Conservation (phyloP, 495 filamentous ascomycete species). For the Neurospora sp. region DNA sequence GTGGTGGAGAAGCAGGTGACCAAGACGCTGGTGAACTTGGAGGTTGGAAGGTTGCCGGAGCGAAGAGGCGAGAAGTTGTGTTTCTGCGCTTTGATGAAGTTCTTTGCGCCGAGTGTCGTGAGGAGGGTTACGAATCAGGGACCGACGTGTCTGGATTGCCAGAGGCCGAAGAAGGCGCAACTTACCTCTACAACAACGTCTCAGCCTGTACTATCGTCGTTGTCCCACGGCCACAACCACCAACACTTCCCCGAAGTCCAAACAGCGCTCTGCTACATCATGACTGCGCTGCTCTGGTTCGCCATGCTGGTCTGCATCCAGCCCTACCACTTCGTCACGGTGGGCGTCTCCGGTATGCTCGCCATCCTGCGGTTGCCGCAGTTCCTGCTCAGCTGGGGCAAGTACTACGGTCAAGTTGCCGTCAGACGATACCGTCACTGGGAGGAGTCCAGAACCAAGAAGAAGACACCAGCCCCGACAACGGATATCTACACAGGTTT, state of each 20-base stretch:
- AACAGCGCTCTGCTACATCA: slow-evolving; percentile 7
- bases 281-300: slow-evolving; percentile 14
- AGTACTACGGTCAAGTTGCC: neutral
- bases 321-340: slow-evolving; percentile 4
- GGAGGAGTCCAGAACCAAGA: neutral
- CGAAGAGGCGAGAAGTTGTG: neutral
- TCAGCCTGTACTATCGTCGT: neutral
- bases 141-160: neutral
- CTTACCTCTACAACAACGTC: neutral
- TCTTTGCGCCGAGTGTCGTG: neutral
- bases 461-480: neutral
- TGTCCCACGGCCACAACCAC: slow-evolving; percentile 16
- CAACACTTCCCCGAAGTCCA: slow-evolving; percentile 3
- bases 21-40: neutral
- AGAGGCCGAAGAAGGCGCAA: neutral
- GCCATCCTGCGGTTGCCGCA: neutral
- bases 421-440: neutral
- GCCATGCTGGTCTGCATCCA: slow-evolving; percentile 9
- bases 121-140: neutral
- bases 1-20: neutral
- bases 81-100: neutral
- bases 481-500: neutral
- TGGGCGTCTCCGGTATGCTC: neutral
- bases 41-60: neutral
- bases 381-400: neutral